These are phyloP conservation scores for Tetrapisispora fleetii DNA, from an alignment of 805 yeast species.

Conservation along the genomic window DNA sequence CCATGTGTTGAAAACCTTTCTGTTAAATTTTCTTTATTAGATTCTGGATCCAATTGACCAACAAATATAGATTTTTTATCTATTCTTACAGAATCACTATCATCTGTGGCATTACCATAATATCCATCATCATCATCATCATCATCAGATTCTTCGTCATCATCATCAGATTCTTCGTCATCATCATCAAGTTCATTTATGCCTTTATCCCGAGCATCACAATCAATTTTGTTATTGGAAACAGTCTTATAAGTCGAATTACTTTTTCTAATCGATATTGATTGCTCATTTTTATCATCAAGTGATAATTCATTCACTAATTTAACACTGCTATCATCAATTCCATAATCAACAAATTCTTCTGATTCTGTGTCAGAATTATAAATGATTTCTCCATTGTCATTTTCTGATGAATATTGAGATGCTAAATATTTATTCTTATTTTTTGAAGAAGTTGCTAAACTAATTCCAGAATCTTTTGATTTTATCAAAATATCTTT, in stretches of 20 bases:
- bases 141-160: neutral
- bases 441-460: neutral
- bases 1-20: slow-evolving; percentile 65
- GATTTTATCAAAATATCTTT: neutral
- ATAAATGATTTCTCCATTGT: slow-evolving; percentile 1
- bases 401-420: slow-evolving; percentile 1
- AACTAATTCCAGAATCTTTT: neutral
- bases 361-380: slow-evolving; percentile 1
- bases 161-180: neutral
- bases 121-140: slow-evolving; percentile 1
- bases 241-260: neutral
- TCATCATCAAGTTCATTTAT: slow-evolving; percentile 4
- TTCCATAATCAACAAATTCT: slow-evolving; percentile 1
- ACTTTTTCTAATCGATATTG: neutral
- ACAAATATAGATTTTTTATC: slow-evolving; percentile 71
- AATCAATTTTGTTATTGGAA: neutral
- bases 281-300: neutral
- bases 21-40: slow-evolving; percentile 44
- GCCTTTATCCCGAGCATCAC: neutral
- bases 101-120: slow-evolving; percentile 2
- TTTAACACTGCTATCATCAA: neutral
- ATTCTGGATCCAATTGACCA: slow-evolving; percentile 54
- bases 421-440: neutral
- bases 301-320: neutral
- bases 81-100: slow-evolving; percentile 30